Percentiles rank a stretch among this genome's conserved stretches.
Evolutionary conservation across 441 rosid genomes (phyloP).

Genomic region (Adansonia rubrostipa): DNA sequence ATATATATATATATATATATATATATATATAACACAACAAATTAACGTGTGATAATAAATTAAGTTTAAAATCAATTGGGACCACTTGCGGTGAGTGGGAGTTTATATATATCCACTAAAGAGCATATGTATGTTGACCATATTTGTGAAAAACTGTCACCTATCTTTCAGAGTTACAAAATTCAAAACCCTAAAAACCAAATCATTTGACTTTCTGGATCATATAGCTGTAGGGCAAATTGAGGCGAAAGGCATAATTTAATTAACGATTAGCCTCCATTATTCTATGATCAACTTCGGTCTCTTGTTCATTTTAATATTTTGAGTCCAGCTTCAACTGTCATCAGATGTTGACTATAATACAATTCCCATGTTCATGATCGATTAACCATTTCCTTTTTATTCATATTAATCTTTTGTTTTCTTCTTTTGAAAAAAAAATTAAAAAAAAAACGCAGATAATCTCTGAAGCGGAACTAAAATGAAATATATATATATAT

Average conservation of each 20-base stretch:
- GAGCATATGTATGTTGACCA: slow-evolving; percentile 25
- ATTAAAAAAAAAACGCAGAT: too few species aligned
- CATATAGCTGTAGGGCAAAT: not conserved
- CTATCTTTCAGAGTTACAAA: slow-evolving; percentile 18
- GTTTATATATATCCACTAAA: not conserved
- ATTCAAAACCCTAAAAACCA: slow-evolving; percentile 16
- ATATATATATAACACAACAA: slow-evolving; percentile 5
- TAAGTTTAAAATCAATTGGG: slow-evolving; percentile 10
- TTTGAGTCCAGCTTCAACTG: not conserved
- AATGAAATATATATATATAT: too few species aligned
- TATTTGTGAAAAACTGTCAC: slow-evolving; percentile 11
- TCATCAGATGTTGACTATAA: not conserved
- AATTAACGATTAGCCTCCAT: not conserved
- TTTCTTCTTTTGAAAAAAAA: too few species aligned
- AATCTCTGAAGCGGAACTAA: too few species aligned
- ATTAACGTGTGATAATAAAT: slow-evolving; percentile 4
- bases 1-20: too few species aligned
- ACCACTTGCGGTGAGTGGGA: slow-evolving; percentile 17
- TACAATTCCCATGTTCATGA: not conserved
- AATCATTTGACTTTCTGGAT: slow-evolving; percentile 24
- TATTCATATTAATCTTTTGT: too few species aligned
- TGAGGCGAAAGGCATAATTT: not conserved
- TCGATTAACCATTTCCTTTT: not conserved
- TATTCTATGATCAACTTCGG: slow-evolving; percentile 1
- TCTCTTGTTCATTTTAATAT: not conserved